Percentiles rank a stretch among this genome's conserved stretches.
Evolutionary conservation across 2,329 filamentous ascomycete species (phyloP).

Genomic region (Alternaria arbusti): DNA sequence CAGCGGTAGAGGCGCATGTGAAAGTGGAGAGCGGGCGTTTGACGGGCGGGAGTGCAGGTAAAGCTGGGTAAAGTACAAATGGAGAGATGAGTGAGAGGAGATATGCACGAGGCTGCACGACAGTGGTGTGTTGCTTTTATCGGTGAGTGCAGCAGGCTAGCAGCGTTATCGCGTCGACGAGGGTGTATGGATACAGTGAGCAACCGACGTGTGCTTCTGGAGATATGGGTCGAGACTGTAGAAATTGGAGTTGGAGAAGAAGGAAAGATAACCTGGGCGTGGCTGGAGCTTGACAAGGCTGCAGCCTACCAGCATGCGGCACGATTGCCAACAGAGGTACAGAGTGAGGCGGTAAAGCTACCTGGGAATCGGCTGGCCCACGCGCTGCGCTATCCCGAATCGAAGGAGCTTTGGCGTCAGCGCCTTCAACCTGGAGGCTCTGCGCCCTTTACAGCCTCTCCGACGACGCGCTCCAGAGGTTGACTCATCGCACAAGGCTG

Average conservation of each 20-base stretch:
- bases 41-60: neutral
- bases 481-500: conserved; percentile 22
- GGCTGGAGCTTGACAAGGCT: conserved; percentile 29
- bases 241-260: conserved; percentile 2
- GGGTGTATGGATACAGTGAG: neutral
- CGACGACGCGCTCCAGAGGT: neutral
- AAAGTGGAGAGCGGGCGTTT: conserved; percentile 6
- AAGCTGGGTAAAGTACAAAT: conserved; percentile 3
- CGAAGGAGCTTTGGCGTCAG: conserved; percentile 4
- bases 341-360: conserved; percentile 36
- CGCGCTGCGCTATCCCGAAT: conserved; percentile 22
- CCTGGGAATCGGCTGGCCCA: conserved; percentile 21
- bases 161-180: neutral
- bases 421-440: conserved; percentile 12
- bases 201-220: neutral
- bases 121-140: conserved; percentile 12
- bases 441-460: conserved; percentile 17
- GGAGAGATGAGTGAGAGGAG: neutral
- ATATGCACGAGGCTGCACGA: conserved; percentile 20
- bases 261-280: conserved; percentile 19
- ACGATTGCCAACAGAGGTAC: conserved; percentile 13
- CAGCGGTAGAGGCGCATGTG: conserved; percentile 18
- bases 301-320: conserved; percentile 30
- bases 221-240: neutral
- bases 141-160: conserved; percentile 8